These are phyloP conservation scores for Gardenia jasminoides DNA, from an alignment of 257 asterid genomes.

Conservation along the genomic window DNA sequence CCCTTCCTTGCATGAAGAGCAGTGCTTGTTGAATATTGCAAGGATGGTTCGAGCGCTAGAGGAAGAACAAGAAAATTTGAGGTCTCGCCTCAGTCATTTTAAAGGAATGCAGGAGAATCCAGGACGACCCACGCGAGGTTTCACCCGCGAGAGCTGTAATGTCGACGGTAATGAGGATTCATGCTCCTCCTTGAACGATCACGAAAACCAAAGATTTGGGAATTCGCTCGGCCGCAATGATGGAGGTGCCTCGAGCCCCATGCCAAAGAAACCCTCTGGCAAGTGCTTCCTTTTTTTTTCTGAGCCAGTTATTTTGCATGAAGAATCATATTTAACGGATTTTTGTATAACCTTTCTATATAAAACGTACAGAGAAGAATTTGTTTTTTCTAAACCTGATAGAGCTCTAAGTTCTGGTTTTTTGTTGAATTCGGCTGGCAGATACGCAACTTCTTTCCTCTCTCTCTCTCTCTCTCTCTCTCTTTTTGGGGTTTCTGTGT, in stretches of 20 bases:
- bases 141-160: conserved; percentile 14
- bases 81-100: conserved; percentile 14
- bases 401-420: neutral
- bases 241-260: conserved; percentile 19
- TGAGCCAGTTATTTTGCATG: neutral
- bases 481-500: too few relatives aligned
- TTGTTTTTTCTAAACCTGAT: neutral
- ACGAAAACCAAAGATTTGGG: neutral
- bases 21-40: neutral
- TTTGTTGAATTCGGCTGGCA: neutral
- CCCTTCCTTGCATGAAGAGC: neutral
- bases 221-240: neutral
- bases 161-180: neutral
- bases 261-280: conserved; percentile 38
- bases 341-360: neutral
- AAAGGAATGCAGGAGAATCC: conserved; percentile 38
- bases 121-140: conserved; percentile 16
- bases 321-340: neutral
- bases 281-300: conserved; percentile 4
- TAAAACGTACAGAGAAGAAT: neutral
- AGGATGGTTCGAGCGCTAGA: conserved; percentile 52
- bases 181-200: neutral
- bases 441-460: too few relatives aligned
- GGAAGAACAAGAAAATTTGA: conserved; percentile 40
- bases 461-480: too few relatives aligned